These are phyloP conservation scores for Furcasterigmium sp. DNA, from an alignment of 2,329 filamentous ascomycete genomes.

Conservation along the genomic window DNA sequence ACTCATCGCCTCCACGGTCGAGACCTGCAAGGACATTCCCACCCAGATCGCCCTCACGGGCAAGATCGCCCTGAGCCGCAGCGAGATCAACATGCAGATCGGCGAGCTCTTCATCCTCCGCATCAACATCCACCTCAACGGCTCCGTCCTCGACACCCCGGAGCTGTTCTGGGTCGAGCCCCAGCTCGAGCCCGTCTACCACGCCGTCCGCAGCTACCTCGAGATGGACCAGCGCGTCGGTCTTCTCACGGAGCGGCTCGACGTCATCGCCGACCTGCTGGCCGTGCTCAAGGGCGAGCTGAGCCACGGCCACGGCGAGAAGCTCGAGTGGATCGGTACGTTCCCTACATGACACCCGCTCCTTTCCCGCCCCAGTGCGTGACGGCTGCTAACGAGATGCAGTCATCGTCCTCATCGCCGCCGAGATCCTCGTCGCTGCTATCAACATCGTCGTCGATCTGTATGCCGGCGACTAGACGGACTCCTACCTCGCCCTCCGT, in stretches of 20 bases:
- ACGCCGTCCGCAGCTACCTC: constrained; percentile 89
- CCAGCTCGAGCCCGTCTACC: constrained; percentile 92
- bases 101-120: constrained; percentile 95
- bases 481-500: too few relatives aligned
- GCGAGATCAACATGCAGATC: constrained; percentile 98
- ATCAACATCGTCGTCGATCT: constrained; percentile 95
- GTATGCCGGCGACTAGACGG: constrained; percentile 49
- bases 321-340: constrained; percentile 83
- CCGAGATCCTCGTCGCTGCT: constrained; percentile 86
- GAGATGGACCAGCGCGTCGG: constrained; percentile 97
- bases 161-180: constrained; percentile 99
- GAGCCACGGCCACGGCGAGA: constrained; percentile 87
- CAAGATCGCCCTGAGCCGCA: constrained; percentile 80
- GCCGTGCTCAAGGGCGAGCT: constrained; percentile 94
- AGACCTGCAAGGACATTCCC: constrained; percentile 87
- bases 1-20: constrained; percentile 87
- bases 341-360: too few relatives aligned
- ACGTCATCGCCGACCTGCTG: constrained; percentile 89
- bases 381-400: constrained; percentile 9
- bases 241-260: constrained; percentile 80
- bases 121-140: constrained; percentile 97
- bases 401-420: constrained; percentile 94
- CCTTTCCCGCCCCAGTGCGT: not conserved
- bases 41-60: constrained; percentile 89
- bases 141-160: constrained; percentile 91